phyloP scores from a whole-genome alignment of 2,329 filamentous ascomycete species.

The Fonsecaea nubica region DNA sequence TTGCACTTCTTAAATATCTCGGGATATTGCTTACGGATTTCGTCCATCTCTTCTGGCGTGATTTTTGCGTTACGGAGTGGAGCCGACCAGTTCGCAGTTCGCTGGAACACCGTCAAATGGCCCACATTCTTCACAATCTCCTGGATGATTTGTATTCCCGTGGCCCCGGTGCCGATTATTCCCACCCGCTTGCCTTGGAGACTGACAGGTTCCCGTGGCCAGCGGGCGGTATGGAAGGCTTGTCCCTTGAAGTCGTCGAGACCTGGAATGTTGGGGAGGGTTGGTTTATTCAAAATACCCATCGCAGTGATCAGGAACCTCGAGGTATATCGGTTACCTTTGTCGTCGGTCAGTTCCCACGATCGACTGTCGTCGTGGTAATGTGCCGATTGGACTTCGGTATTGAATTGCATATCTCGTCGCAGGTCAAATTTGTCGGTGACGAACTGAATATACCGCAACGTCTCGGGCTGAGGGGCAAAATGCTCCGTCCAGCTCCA shows the following conservation, averaged over 20 bases:
- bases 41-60: constrained; percentile 58
- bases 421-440: constrained; percentile 49
- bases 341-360: constrained; percentile 28
- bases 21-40: constrained; percentile 22
- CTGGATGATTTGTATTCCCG: constrained; percentile 68
- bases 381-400: constrained; percentile 31
- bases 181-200: constrained; percentile 49
- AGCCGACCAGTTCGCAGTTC: constrained; percentile 69
- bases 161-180: constrained; percentile 55
- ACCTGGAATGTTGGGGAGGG: constrained; percentile 41
- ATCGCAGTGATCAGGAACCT: constrained; percentile 32
- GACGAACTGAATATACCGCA: constrained; percentile 55
- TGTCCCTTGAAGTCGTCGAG: constrained; percentile 39
- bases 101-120: constrained; percentile 61
- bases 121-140: constrained; percentile 59
- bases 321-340: constrained; percentile 25
- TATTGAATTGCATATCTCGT: constrained; percentile 46
- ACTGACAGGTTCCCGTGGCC: constrained; percentile 35
- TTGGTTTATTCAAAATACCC: constrained; percentile 33
- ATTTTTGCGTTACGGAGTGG: constrained; percentile 63
- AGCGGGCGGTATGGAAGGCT: constrained; percentile 41
- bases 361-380: constrained; percentile 30
- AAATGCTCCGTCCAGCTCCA: constrained; percentile 36
- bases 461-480: constrained; percentile 40
- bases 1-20: constrained; percentile 42